Conservation (phyloP, 768 basidiomycete species). For the Russula virescens region DNA sequence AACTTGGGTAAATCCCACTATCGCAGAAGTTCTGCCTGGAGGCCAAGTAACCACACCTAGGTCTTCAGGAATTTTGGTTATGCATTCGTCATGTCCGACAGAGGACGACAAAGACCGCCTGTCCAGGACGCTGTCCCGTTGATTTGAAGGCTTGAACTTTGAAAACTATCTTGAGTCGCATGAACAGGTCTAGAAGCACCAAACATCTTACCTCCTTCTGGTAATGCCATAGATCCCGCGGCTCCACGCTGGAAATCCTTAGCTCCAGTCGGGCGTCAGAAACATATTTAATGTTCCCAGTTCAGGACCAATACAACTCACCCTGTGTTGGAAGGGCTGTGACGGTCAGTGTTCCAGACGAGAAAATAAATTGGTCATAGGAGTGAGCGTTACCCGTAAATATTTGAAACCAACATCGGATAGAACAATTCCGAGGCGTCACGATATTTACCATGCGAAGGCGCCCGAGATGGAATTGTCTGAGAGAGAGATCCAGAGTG, state of each 20-base stretch:
- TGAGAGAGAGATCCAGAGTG: neutral
- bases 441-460: neutral
- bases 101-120: neutral
- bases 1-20: neutral
- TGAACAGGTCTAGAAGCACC: neutral
- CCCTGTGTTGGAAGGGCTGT: neutral
- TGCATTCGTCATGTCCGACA: neutral
- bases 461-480: neutral
- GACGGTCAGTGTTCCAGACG: neutral
- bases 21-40: neutral
- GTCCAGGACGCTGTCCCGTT: neutral
- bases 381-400: neutral
- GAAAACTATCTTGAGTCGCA: too few species aligned
- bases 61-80: neutral
- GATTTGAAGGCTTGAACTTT: too few species aligned
- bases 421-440: neutral
- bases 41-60: neutral
- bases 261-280: neutral
- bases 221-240: neutral
- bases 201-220: neutral
- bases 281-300: neutral
- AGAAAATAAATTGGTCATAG: neutral
- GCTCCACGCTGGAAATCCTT: neutral
- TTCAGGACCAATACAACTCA: neutral
- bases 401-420: neutral